Conservation (phyloP, 495 filamentous ascomycete genomes). For the Monascus purpureus region DNA sequence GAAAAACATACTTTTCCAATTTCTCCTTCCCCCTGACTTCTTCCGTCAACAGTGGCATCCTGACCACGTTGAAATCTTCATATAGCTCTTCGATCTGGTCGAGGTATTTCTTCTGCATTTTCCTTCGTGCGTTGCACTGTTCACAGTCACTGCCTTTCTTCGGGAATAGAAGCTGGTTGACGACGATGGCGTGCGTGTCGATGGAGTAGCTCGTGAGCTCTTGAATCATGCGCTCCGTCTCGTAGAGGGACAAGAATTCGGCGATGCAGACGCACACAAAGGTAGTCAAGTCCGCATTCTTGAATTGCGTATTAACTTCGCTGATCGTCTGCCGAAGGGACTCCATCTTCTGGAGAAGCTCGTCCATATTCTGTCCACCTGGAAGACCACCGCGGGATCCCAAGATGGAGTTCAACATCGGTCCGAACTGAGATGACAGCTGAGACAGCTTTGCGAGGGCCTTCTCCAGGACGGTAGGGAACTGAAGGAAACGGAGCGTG, state of each 20-base stretch:
- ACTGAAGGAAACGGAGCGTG: slow-evolving; percentile 97
- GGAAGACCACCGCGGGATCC: slow-evolving; percentile 70
- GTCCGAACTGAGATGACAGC: slow-evolving; percentile 85
- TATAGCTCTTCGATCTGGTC: slow-evolving; percentile 98
- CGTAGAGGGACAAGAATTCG: slow-evolving; percentile 93
- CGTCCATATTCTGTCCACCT: slow-evolving; percentile 80
- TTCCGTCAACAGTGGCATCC: slow-evolving; percentile 89
- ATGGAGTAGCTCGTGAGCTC: slow-evolving; percentile 88
- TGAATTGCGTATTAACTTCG: slow-evolving; percentile 97
- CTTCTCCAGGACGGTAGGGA: slow-evolving; percentile 96
- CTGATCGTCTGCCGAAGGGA: slow-evolving; percentile 78
- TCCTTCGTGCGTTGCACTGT: slow-evolving; percentile 85
- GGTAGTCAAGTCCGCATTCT: slow-evolving; percentile 88
- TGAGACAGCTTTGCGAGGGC: slow-evolving; percentile 92
- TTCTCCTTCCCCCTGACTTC: slow-evolving; percentile 92
- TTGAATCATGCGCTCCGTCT: slow-evolving; percentile 99
- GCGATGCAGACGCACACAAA: slow-evolving; percentile 98
- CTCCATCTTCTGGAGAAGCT: slow-evolving; percentile 91
- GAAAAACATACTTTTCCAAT: slow-evolving; percentile 54
- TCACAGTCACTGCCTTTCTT: slow-evolving; percentile 76
- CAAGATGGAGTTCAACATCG: slow-evolving; percentile 86
- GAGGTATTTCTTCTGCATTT: slow-evolving; percentile 99
- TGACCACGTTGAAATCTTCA: slow-evolving; percentile 97
- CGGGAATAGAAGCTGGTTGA: slow-evolving; percentile 95
- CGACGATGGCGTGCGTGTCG: slow-evolving; percentile 93